Base-by-base conservation (phyloP, 257 asterid genomes). In the Rhazya stricta region DNA sequence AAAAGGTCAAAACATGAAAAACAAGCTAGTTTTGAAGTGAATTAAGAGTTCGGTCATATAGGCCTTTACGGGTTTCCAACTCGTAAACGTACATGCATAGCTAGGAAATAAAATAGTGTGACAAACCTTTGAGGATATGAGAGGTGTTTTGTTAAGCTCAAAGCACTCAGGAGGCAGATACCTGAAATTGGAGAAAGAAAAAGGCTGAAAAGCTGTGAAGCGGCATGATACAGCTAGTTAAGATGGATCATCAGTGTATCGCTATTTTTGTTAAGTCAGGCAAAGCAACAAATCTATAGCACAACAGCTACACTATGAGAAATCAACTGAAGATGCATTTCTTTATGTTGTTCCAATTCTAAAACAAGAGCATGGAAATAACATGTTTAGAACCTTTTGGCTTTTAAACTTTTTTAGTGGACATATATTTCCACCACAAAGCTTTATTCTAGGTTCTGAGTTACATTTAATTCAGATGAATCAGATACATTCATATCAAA, bases 161-260 rank as follows among this genome's bases (percentile, higher is more conserved):
- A 95, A 95, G 90, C 99, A 95, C 80, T 95, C 99, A 23, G 99
- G 98, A 79, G 99, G 99, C 79, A 95, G 86, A 80, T 95, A 95
- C 99, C 98, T 95, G 86, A 81, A 77, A 41, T 67, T 32, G 45
- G 68, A 66, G 62, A 74, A 69, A 66, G 42, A 50, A 80, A n/a
- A 32, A 72, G 50, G 11, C 48, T 66, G 27, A 36, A 42, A 45
- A 30, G 69, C 71, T 61, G 61, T 42, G 34, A 65, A 42, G n/a
- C n/a, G n/a, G n/a, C n/a, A n/a, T n/a, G n/a, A n/a, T n/a, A n/a
- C n/a, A n/a, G n/a, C n/a, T n/a, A n/a, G n/a, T n/a, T n/a, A n/a
- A n/a, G n/a, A n/a, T n/a, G n/a, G n/a, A n/a, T n/a, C n/a, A n/a
- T n/a, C n/a, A n/a, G n/a, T n/a, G n/a, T n/a, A n/a, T n/a, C n/a